These are phyloP conservation scores for Mortierella sp. DNA, from an alignment of 371 early-diverging fungal genomes.

Conservation along the genomic window DNA sequence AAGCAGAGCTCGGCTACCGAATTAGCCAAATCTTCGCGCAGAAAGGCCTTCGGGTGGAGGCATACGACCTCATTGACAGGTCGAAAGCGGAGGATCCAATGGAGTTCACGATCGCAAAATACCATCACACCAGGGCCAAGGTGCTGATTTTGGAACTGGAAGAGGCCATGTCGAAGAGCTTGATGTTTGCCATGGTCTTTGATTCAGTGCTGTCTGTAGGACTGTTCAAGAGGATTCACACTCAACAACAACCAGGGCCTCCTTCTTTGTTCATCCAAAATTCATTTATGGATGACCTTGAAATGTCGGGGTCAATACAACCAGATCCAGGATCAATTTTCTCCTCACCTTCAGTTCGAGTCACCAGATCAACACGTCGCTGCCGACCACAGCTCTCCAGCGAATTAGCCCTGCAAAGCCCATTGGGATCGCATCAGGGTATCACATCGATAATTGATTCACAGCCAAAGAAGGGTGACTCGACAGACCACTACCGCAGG, in stretches of 20 bases:
- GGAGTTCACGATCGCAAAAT: constrained; percentile 26
- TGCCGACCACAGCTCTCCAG: constrained; percentile 24
- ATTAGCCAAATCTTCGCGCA: constrained; percentile 25
- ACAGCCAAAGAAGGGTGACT: neutral
- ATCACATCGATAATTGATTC: neutral
- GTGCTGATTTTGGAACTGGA: constrained; percentile 41
- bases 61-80: constrained; percentile 24
- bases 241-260: neutral
- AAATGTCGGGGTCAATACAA: neutral
- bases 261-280: constrained; percentile 3
- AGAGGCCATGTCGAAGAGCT: constrained; percentile 35
- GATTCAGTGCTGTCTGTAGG: constrained; percentile 46
- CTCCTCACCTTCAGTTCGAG: constrained; percentile 34
- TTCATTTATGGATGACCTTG: neutral
- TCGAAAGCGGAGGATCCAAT: constrained; percentile 27
- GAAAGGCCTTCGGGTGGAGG: constrained; percentile 21
- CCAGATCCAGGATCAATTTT: neutral
- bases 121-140: constrained; percentile 38
- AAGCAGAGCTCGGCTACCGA: constrained; percentile 49
- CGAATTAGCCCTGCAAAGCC: constrained; percentile 2
- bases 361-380: constrained; percentile 29
- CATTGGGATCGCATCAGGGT: neutral
- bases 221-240: constrained; percentile 21
- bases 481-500: constrained; percentile 10
- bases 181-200: constrained; percentile 42